phyloP scores from a whole-genome alignment of 2,329 filamentous ascomycete genomes.

The Coniochaeta ligniaria region DNA sequence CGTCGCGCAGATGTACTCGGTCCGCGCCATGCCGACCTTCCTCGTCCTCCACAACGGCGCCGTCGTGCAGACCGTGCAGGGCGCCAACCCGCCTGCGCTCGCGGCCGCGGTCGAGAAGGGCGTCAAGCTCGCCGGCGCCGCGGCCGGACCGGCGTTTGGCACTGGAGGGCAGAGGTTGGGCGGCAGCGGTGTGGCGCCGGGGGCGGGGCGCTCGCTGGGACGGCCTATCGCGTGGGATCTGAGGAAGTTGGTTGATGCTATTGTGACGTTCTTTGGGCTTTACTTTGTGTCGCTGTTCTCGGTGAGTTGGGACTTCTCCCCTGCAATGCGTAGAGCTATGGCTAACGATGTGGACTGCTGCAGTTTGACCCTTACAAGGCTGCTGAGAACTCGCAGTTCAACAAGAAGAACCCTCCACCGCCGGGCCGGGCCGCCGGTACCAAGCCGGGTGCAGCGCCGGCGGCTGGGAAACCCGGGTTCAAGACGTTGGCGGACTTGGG shows the following conservation, averaged over 20 bases:
- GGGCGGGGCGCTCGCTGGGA: slow-evolving; percentile 7
- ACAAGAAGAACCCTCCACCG: slow-evolving; percentile 35
- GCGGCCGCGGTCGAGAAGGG: slow-evolving; percentile 69
- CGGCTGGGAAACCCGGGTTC: slow-evolving; percentile 27
- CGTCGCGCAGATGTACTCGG: slow-evolving; percentile 68
- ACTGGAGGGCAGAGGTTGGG: slow-evolving; percentile 53
- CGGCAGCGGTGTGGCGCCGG: slow-evolving; percentile 20
- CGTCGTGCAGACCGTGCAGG: slow-evolving; percentile 68
- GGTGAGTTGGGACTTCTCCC: slow-evolving; percentile 29
- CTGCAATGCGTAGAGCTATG: slow-evolving; percentile 2
- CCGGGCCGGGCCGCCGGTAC: slow-evolving; percentile 6
- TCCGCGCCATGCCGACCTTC: slow-evolving; percentile 91
- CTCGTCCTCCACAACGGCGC: slow-evolving; percentile 75
- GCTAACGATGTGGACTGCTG: not conserved
- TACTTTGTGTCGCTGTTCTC: slow-evolving; percentile 57
- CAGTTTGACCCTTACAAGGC: slow-evolving; percentile 56
- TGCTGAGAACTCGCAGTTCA: slow-evolving; percentile 53
- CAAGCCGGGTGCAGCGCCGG: slow-evolving; percentile 12
- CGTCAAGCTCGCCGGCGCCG: slow-evolving; percentile 43
- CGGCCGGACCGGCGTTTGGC: slow-evolving; percentile 40
- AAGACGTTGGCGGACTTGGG: slow-evolving; percentile 49
- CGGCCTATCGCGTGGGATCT: slow-evolving; percentile 23
- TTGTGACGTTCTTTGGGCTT: slow-evolving; percentile 51
- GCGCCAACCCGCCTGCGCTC: slow-evolving; percentile 72
- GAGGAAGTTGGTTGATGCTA: slow-evolving; percentile 36